Conservation (phyloP, 371 early-diverging fungal genomes). For the Polyrhizophydium stewartii region DNA sequence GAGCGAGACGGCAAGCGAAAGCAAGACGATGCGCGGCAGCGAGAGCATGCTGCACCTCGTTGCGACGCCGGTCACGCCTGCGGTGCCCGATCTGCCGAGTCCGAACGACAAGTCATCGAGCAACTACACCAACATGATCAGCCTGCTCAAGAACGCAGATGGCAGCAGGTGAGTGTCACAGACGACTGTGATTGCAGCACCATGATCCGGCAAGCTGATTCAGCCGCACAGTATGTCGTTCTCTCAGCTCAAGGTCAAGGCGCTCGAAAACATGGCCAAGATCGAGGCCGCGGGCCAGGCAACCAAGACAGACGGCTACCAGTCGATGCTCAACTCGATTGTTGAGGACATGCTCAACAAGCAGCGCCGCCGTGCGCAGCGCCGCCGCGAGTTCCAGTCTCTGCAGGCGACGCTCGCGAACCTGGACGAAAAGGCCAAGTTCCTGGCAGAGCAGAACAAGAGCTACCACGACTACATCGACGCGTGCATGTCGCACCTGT, state of each 20-base stretch:
- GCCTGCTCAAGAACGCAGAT: neutral
- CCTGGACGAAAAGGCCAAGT: conserved; percentile 75
- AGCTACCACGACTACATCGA: conserved; percentile 87
- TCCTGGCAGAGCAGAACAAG: conserved; percentile 78
- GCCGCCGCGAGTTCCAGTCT: conserved; percentile 66
- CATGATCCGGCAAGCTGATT: neutral
- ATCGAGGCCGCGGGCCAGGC: conserved; percentile 68
- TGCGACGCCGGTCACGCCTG: too few species aligned
- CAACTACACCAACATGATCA: too few species aligned
- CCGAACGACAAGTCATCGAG: too few species aligned
- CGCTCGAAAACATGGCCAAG: conserved; percentile 67
- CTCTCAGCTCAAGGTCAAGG: conserved; percentile 58
- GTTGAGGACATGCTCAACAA: conserved; percentile 90
- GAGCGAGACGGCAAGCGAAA: neutral
- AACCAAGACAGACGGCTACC: conserved; percentile 61
- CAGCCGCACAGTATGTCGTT: conserved; percentile 39
- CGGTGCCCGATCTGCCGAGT: too few species aligned
- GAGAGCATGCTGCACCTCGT: too few species aligned
- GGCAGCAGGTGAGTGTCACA: neutral
- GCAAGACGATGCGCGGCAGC: conserved; percentile 1
- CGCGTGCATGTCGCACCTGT: conserved; percentile 81
- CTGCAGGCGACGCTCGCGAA: conserved; percentile 74
- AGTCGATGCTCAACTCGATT: conserved; percentile 87
- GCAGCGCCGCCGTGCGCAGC: conserved; percentile 75
- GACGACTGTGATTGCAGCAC: too few species aligned